These are phyloP conservation scores for Naganishia kalamii DNA, from an alignment of 768 basidiomycete species.

Conservation along the genomic window DNA sequence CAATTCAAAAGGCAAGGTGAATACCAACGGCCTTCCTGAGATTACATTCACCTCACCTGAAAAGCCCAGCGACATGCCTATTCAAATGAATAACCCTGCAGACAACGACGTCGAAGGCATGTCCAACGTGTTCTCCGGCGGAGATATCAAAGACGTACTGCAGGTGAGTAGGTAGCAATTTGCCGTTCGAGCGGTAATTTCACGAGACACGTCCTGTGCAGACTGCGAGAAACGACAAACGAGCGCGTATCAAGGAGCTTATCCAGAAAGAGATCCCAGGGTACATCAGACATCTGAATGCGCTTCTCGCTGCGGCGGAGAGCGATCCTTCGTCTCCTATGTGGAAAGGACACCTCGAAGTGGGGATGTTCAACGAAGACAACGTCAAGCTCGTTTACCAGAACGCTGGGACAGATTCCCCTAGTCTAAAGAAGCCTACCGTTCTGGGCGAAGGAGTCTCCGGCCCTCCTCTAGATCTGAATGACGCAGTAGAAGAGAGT, in stretches of 20 bases:
- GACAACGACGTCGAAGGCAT: no score
- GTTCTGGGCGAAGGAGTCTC: not conserved
- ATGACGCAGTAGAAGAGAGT: not conserved
- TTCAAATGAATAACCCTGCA: no score
- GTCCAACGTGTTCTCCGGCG: no score
- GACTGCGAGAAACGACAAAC: not conserved
- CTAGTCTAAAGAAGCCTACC: not conserved
- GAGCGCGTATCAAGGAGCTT: not conserved
- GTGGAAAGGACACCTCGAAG: slow-evolving; percentile 15
- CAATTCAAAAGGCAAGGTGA: no score
- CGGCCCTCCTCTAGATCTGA: not conserved
- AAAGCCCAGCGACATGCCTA: no score
- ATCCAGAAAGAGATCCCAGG: not conserved
- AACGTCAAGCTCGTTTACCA: not conserved
- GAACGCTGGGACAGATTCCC: not conserved
- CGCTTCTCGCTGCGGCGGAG: not conserved
- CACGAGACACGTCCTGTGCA: not conserved
- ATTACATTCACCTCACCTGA: no score
- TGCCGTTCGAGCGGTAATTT: no score
- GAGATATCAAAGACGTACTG: no score
- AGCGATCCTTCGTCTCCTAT: slow-evolving; percentile 9
- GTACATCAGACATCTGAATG: not conserved
- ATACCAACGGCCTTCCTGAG: no score
- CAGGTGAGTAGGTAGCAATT: no score
- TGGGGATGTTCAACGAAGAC: slow-evolving; percentile 2